phyloP scores from a whole-genome alignment of 768 basidiomycete genomes.

The Erythrobasidium yunnanense region DNA sequence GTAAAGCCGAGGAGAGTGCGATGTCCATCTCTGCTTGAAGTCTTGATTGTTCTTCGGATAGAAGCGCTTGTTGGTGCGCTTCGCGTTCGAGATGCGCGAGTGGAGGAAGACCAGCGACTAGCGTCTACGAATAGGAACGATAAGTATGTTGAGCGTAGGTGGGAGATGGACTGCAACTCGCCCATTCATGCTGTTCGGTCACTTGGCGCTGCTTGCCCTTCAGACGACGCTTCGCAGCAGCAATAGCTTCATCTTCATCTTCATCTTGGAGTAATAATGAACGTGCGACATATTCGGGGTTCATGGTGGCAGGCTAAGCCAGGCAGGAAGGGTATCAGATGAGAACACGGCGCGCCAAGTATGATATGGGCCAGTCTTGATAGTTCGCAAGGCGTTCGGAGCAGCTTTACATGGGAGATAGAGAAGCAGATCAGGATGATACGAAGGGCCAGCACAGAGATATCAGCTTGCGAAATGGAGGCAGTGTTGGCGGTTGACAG shows the following conservation, averaged over 20 bases:
- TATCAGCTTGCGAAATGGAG: too few species aligned
- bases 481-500: too few species aligned
- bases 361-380: too few species aligned
- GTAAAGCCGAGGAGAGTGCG: background rate
- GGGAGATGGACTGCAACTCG: background rate
- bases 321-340: background rate
- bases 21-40: background rate
- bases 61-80: background rate
- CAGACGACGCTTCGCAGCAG: background rate
- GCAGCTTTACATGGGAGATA: too few species aligned
- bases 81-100: constrained; percentile 5
- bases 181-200: constrained; percentile 2
- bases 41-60: background rate
- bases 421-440: too few species aligned
- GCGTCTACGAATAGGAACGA: background rate
- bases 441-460: too few species aligned
- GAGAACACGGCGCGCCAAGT: too few species aligned
- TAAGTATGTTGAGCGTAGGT: background rate
- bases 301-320: background rate
- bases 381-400: too few species aligned
- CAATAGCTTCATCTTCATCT: background rate
- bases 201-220: background rate
- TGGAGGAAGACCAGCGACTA: constrained; percentile 13
- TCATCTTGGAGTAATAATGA: constrained; percentile 13
- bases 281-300: constrained; percentile 16